Evolutionary conservation across 768 basidiomycete species (phyloP), one percentile per base, ranked within the genome.

Genomic region (Naganishia vaughanmartiniae): DNA sequence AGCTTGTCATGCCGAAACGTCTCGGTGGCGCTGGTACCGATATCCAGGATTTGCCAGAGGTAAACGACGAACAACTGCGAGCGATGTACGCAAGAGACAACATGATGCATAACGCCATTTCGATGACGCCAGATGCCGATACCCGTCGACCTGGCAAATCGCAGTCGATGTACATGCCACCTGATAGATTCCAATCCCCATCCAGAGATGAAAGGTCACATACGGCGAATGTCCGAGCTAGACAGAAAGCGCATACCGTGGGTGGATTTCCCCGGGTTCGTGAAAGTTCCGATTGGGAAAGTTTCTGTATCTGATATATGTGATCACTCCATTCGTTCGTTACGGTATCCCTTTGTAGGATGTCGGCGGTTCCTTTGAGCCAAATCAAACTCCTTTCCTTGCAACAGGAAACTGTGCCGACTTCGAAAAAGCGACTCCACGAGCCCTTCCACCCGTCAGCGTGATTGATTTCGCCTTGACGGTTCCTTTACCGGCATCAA

Each of bases 401-500:
- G 36, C 55, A 2, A 69, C 74, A 0, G 24, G 67, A 26, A 72
- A 72, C 1, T 68, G 74, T 0, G 77, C 76, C 3, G 60, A 48
- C n/a, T 34, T 48, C 48, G 45, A 17, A 15, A 74, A 73, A 31
- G 17, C 54, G 17, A 19, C 26, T 28, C n/a, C 15, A 15, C 21
- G 60, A 42, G 14, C 39, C 3, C 60, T 63, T 45, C 60, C 45
- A 15, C 5, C 39, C 1, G 34, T 58, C 63, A 63, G 45, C 58
- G 58, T 51, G 48, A 74, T 77, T 30, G 76, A 78, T 63, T 76
- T 72, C 66, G 77, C 76, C 28, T 33, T 70, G 28, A 69, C 46
- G 21, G 58, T 71, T 51, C 75, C 77, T 70, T 69, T 77, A 33
- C 77, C 77, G 5, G 73, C 66, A 26, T 74, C 73, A 30, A 36